A percentile compares a stretch with the other conserved stretches of the same genome.
Conservation (phyloP, 139 green algal genomes). For the Chlamydomonas sphaeroides region DNA sequence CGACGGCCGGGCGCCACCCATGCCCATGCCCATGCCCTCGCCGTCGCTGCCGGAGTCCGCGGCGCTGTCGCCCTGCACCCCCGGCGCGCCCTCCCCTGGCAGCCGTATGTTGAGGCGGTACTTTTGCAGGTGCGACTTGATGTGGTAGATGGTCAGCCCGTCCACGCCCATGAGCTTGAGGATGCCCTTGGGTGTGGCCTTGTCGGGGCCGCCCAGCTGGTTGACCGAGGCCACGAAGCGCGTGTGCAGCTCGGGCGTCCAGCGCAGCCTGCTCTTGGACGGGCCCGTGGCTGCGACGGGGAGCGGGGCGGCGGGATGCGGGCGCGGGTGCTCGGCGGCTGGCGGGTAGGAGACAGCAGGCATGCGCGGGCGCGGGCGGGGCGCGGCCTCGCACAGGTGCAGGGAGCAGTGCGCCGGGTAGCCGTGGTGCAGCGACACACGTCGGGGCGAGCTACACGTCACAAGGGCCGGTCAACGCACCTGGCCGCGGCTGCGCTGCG, state of each 20-base stretch:
- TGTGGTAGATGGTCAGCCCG: conserved; percentile 91
- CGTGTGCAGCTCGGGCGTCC: conserved; percentile 74
- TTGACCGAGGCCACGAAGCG: conserved; percentile 62
- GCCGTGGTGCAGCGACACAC: too few relatives aligned
- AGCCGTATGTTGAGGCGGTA: conserved; percentile 88
- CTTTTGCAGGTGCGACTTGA: conserved; percentile 93
- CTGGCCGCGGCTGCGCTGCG: conserved; percentile 4
- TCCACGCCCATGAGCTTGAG: conserved; percentile 73
- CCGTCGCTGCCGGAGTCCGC: conserved; percentile 11
- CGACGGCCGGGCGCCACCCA: neutral
- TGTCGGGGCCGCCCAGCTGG: conserved; percentile 64
- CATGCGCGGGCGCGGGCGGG: too few relatives aligned
- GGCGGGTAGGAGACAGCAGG: too few relatives aligned
- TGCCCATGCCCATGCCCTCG: neutral
- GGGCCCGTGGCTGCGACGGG: neutral
- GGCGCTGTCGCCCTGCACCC: conserved; percentile 9
- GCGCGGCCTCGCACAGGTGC: too few relatives aligned
- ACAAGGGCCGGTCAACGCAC: neutral
- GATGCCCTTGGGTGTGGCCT: conserved; percentile 77
- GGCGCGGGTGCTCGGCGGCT: too few relatives aligned
- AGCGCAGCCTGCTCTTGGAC: conserved; percentile 64
- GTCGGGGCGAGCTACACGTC: too few relatives aligned
- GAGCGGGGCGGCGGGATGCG: too few relatives aligned
- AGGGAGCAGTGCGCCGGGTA: too few relatives aligned
- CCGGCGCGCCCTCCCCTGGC: conserved; percentile 46